Evolutionary conservation across 2,329 filamentous ascomycete species (phyloP).

Genomic region (Penicillium sp.): DNA sequence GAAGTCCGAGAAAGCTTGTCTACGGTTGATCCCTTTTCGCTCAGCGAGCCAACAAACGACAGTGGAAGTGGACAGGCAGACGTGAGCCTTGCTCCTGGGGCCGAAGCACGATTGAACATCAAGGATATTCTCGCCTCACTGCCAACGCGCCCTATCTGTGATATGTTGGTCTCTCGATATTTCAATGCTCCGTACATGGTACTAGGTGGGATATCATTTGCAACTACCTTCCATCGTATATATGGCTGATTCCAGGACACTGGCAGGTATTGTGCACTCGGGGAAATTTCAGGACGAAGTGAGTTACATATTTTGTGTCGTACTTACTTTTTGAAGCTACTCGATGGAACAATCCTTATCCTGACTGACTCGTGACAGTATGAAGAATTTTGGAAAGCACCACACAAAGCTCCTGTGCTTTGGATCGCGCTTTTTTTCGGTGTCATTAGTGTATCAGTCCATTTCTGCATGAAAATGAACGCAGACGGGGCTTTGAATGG

Average conservation of each 20-base stretch:
- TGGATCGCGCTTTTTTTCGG: conserved; percentile 21
- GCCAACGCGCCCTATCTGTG: conserved; percentile 8
- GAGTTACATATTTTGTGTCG: not conserved
- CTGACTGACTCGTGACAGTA: conserved; percentile 9
- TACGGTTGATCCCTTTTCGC: not conserved
- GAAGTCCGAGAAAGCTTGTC: conserved; percentile 10
- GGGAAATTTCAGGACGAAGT: conserved; percentile 17
- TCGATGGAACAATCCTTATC: too few species aligned
- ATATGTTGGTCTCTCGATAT: conserved; percentile 14
- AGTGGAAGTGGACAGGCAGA: not conserved
- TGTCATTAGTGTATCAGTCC: conserved; percentile 10
- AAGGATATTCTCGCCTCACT: conserved; percentile 6
- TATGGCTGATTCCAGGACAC: not conserved
- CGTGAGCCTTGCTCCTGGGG: not conserved
- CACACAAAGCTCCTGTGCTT: conserved; percentile 8
- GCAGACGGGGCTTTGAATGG: not conserved
- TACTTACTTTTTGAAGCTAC: not conserved
- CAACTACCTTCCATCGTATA: not conserved
- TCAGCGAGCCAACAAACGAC: not conserved
- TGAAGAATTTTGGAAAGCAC: conserved; percentile 21
- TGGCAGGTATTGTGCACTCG: conserved; percentile 15
- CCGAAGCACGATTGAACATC: not conserved
- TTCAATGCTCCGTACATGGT: conserved; percentile 17
- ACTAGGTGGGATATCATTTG: conserved; percentile 8
- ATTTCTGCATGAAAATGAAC: not conserved